These are phyloP conservation scores for Heliocybe sulcata DNA, from an alignment of 1,284 basidiomycete genomes.

Conservation along the genomic window DNA sequence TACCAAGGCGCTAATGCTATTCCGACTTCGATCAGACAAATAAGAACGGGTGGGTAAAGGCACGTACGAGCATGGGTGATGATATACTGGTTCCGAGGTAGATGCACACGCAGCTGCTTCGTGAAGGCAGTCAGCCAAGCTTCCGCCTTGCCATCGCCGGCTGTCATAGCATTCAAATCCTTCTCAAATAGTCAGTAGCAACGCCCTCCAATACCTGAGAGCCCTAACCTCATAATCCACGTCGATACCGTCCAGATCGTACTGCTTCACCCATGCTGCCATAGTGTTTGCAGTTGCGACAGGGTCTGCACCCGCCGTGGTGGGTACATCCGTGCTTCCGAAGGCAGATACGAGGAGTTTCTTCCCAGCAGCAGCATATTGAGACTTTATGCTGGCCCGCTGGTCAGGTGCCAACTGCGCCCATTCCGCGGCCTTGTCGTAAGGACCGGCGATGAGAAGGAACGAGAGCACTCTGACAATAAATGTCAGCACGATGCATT, in stretches of 20 bases:
- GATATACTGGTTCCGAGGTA: constrained; percentile 15
- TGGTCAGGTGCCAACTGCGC: constrained; percentile 8
- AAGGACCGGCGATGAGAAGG: constrained; percentile 11
- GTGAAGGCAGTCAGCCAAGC: constrained; percentile 18
- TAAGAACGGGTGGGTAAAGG: neutral
- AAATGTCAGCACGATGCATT: neutral
- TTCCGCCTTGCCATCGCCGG: constrained; percentile 13
- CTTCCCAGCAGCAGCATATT: constrained; percentile 15
- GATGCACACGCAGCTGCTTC: constrained; percentile 14
- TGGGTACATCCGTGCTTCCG: constrained; percentile 13
- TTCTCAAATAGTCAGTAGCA: neutral
- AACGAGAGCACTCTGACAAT: constrained; percentile 9
- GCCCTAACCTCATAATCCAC: constrained; percentile 19
- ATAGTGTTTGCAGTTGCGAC: constrained; percentile 7
- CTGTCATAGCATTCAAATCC: constrained; percentile 19
- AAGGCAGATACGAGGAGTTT: constrained; percentile 16
- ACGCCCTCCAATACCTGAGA: neutral
- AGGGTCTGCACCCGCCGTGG: constrained; percentile 10
- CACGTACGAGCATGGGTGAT: constrained; percentile 15
- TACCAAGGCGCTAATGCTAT: constrained; percentile 5
- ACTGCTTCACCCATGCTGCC: constrained; percentile 20
- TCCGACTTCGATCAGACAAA: neutral
- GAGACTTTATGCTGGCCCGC: constrained; percentile 10
- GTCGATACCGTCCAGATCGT: constrained; percentile 25
- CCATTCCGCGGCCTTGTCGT: constrained; percentile 14